Base-by-base conservation (phyloP, 75 land plant genomes). In the Cunninghamia lanceolata region DNA sequence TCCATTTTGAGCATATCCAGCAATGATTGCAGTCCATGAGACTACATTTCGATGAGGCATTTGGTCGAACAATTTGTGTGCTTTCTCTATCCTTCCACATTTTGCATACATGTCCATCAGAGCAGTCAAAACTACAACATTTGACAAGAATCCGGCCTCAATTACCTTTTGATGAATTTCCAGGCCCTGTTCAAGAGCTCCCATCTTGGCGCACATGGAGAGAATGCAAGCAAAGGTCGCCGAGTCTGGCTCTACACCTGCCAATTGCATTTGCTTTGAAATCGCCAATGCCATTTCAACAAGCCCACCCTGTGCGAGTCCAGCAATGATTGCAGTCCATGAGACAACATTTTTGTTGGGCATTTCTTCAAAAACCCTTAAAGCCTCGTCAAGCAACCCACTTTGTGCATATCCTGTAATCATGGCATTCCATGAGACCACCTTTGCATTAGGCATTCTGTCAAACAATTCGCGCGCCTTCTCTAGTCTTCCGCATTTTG, bases 351-450 rank as follows among this genome's bases (percentile, higher is more conserved):
- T 84, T 32, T 52, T 47, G 32, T n/a, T 3, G 39, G 56, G 84
- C 94, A 93, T 93, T 77, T 82, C 47, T 28, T 87, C 56, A 82
- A 91, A 68, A 70, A 73, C 14, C 38, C 84, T 86, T 4, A 87
- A 34, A 2, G 92, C 91, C 82, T 88, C 88, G 42, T 87, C 82
- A 39, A 76, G 85, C 9, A 87, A 82, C 46, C 90, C 90, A 56
- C 52, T 70, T 76, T 90, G 88, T 54, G 91, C 92, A 89, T 87
- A 92, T 38, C 93, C 95, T 70, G 90, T 92, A 34, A 96, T 91
- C 91, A 96, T 86, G 38, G 89, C 80, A 86, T 91, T 93, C 95
- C 95, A 95, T 2, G 95, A 89, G 45, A 93, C 92, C 75, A 90
- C 86, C 71, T 88, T 89, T n/a, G 68, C 39, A 54, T 86, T 76